A percentile compares a stretch with the other conserved stretches of the same genome.
These are phyloP conservation scores for Yamadazyma buinensis DNA, from an alignment of 1,139 yeast species.

Conservation along the genomic window DNA sequence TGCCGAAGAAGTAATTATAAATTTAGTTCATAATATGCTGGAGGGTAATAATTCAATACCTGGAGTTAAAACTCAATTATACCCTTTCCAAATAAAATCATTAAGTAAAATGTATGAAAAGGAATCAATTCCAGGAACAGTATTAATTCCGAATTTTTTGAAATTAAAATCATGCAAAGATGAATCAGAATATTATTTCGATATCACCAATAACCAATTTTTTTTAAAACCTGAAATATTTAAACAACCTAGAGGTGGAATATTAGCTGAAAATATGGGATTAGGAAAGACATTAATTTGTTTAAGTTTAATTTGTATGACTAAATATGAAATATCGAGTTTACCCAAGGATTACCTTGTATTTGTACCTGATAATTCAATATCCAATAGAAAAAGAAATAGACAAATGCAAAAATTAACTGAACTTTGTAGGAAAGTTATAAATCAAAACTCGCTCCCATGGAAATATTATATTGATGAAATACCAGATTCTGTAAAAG, in stretches of 20 bases:
- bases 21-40: slow-evolving; percentile 15
- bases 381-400: slow-evolving; percentile 7
- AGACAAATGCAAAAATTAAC: slow-evolving; percentile 5
- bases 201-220: slow-evolving; percentile 26
- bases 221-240: slow-evolving; percentile 35
- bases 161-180: slow-evolving; percentile 20
- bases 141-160: slow-evolving; percentile 44
- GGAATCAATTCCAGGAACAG: slow-evolving; percentile 35
- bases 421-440: slow-evolving; percentile 33
- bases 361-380: slow-evolving; percentile 12
- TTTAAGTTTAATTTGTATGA: slow-evolving; percentile 53
- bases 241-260: slow-evolving; percentile 58
- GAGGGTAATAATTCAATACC: slow-evolving; percentile 22
- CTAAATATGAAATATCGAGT: slow-evolving; percentile 49
- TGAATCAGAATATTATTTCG: slow-evolving; percentile 25
- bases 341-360: slow-evolving; percentile 35
- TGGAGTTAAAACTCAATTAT: slow-evolving; percentile 51
- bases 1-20: slow-evolving; percentile 17
- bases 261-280: slow-evolving; percentile 76
- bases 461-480: slow-evolving; percentile 49
- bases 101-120: slow-evolving; percentile 54
- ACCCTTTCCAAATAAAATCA: slow-evolving; percentile 57
- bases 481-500: slow-evolving; percentile 42
- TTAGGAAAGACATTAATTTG: slow-evolving; percentile 69
- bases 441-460: slow-evolving; percentile 48